Percentiles rank a stretch among this genome's conserved stretches.
phyloP scores from a whole-genome alignment of 192 early-diverging fungal species.

The Diversispora eburnea region DNA sequence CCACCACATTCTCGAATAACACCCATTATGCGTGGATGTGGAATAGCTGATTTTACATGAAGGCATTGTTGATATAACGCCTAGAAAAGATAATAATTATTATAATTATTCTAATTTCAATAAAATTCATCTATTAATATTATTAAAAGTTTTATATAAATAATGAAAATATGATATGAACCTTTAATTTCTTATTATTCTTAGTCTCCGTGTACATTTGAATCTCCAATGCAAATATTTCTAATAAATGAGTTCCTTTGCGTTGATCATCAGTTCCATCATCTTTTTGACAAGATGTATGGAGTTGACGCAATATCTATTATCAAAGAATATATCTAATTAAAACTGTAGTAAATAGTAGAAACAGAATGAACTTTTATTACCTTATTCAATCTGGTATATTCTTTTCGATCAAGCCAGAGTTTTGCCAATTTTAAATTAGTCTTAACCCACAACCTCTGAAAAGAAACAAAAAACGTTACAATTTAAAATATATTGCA shows the following conservation, averaged over 20 bases:
- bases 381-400: slow-evolving; percentile 65
- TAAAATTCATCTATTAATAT: no score
- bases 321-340: background rate
- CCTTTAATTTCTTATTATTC: slow-evolving; percentile 86
- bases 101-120: background rate
- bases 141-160: background rate
- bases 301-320: slow-evolving; percentile 72
- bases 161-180: slow-evolving; percentile 8
- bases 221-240: slow-evolving; percentile 93
- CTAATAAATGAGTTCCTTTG: slow-evolving; percentile 89
- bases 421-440: slow-evolving; percentile 84
- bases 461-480: background rate
- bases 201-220: slow-evolving; percentile 92
- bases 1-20: slow-evolving; percentile 96
- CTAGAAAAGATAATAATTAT: slow-evolving; percentile 37
- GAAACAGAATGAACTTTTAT: background rate
- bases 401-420: slow-evolving; percentile 80
- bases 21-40: slow-evolving; percentile 95
- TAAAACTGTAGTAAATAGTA: background rate
- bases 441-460: slow-evolving; percentile 82
- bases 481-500: background rate
- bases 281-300: slow-evolving; percentile 70
- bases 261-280: slow-evolving; percentile 83
- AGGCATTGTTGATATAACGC: slow-evolving; percentile 85
- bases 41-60: slow-evolving; percentile 87